Percentiles rank a stretch among this genome's conserved stretches.
Conservation (phyloP, 116 monocot genomes). For the Posidonia oceanica region DNA sequence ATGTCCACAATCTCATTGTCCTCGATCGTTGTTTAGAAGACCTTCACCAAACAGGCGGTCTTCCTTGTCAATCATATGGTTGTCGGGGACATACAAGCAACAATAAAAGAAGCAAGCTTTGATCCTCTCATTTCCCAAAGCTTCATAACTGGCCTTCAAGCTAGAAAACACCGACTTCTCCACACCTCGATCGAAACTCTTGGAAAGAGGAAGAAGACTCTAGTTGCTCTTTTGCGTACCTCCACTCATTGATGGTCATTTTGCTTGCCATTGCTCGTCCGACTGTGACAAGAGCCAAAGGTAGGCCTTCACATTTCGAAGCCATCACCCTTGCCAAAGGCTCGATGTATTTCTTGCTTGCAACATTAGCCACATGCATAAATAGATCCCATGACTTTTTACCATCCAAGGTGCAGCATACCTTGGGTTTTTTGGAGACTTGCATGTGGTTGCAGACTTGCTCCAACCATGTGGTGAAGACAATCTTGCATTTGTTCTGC, state of each 20-base stretch:
- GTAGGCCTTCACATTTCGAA: slow-evolving; percentile 22
- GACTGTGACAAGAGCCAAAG: slow-evolving; percentile 20
- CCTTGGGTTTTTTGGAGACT: not conserved
- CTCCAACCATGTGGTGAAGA: not conserved
- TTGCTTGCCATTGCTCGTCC: slow-evolving; percentile 16
- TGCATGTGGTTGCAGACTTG: slow-evolving; percentile 2
- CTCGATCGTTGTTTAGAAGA: slow-evolving; percentile 6
- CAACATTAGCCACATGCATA: not conserved
- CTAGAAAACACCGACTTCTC: not conserved
- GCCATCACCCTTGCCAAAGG: slow-evolving; percentile 11
- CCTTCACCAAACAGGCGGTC: slow-evolving; percentile 34
- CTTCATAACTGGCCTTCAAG: slow-evolving; percentile 25
- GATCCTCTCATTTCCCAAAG: slow-evolving; percentile 4
- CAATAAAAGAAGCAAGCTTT: slow-evolving; percentile 25
- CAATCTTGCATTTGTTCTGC: not conserved
- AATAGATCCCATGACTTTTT: slow-evolving; percentile 4
- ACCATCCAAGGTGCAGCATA: not conserved
- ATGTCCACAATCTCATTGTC: not conserved
- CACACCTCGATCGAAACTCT: slow-evolving; percentile 11
- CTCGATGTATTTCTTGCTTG: not conserved
- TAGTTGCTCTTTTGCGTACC: not conserved
- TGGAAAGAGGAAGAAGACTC: slow-evolving; percentile 10
- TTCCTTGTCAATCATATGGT: slow-evolving; percentile 8
- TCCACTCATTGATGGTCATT: slow-evolving; percentile 19
- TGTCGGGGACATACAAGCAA: slow-evolving; percentile 22